Conservation (phyloP, 2,329 filamentous ascomycete genomes). For the Catunica adiposa region DNA sequence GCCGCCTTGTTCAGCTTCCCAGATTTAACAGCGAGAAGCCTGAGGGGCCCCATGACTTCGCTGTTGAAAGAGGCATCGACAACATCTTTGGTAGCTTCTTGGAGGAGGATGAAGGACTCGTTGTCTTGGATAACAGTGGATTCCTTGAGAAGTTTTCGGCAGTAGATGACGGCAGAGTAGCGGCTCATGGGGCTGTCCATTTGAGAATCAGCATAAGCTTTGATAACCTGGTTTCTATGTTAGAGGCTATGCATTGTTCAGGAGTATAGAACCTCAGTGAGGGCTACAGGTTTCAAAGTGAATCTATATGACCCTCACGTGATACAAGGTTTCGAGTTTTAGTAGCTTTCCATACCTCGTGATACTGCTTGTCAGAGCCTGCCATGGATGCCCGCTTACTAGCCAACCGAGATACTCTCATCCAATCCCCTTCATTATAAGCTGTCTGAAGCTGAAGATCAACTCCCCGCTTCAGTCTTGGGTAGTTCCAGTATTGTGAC, state of each 20-base stretch:
- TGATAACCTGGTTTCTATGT: constrained; percentile 3
- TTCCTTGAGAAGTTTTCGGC: constrained; percentile 23
- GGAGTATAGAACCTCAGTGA: too few relatives aligned
- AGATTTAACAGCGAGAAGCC: constrained; percentile 24
- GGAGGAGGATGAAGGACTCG: constrained; percentile 36
- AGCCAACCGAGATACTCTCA: constrained; percentile 32
- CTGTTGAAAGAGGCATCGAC: constrained; percentile 26
- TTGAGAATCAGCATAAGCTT: constrained; percentile 6
- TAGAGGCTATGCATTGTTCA: not conserved
- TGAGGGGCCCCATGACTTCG: constrained; percentile 33
- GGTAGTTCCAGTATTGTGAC: constrained; percentile 15
- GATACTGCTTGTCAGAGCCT: constrained; percentile 36
- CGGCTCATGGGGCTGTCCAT: constrained; percentile 5
- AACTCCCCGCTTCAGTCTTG: constrained; percentile 32
- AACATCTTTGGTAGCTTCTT: constrained; percentile 33
- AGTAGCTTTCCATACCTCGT: constrained; percentile 27
- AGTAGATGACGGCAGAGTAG: constrained; percentile 6
- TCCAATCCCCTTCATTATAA: constrained; percentile 39
- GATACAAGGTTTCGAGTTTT: constrained; percentile 12
- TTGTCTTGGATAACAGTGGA: constrained; percentile 31
- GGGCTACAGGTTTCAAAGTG: too few relatives aligned
- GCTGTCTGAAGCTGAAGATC: constrained; percentile 39
- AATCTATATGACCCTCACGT: not conserved
- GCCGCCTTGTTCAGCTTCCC: constrained; percentile 38
- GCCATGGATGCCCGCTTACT: constrained; percentile 30